These are phyloP conservation scores for Lanmaoa pseudosensibilis DNA, from an alignment of 768 basidiomycete species.

Conservation along the genomic window DNA sequence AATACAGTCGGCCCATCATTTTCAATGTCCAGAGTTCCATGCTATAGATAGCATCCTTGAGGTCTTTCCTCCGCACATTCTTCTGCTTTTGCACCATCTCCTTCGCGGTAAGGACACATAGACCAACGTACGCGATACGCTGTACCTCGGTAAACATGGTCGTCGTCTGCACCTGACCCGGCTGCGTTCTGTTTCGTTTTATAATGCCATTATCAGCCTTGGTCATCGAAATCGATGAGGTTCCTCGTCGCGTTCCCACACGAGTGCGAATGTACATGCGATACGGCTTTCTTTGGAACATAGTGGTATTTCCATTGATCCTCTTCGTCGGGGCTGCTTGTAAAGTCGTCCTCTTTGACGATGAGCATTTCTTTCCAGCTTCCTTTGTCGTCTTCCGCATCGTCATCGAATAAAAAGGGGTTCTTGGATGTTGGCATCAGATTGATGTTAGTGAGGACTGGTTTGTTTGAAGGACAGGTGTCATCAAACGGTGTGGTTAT, in stretches of 20 bases:
- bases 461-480: neutral
- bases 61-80: constrained; percentile 50
- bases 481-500: constrained; percentile 6
- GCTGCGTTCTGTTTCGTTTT: constrained; percentile 80
- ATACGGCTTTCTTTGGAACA: constrained; percentile 43
- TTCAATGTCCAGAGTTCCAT: constrained; percentile 93
- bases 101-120: constrained; percentile 80
- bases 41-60: constrained; percentile 68
- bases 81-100: constrained; percentile 76
- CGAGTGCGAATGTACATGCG: constrained; percentile 28
- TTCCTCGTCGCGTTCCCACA: constrained; percentile 82
- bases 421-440: constrained; percentile 23
- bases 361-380: constrained; percentile 96
- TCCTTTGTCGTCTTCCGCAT: constrained; percentile 74
- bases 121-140: constrained; percentile 94
- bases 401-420: constrained; percentile 26
- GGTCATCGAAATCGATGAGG: constrained; percentile 77
- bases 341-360: constrained; percentile 64
- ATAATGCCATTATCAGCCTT: constrained; percentile 80
- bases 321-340: constrained; percentile 78
- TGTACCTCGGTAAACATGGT: constrained; percentile 95
- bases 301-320: constrained; percentile 86
- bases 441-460: neutral
- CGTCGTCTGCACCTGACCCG: constrained; percentile 97
- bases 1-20: constrained; percentile 96